Base-by-base conservation (phyloP, 108 stramenopile species). In the Seminavis robusta region DNA sequence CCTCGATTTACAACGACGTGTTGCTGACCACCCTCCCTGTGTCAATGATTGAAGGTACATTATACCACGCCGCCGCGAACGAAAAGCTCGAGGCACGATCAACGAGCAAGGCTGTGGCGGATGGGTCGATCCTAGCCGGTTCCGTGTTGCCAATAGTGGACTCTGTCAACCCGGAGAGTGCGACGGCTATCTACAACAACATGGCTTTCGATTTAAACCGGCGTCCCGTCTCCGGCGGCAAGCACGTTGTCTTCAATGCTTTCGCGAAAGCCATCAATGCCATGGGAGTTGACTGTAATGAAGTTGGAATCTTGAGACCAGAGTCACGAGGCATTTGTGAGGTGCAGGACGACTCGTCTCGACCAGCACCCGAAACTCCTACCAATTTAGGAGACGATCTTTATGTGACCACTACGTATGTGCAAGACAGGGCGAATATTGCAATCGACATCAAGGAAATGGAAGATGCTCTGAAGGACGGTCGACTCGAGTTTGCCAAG, bases 321-420 rank as follows among this genome's bases (percentile, higher is more conserved):
- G 1, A 46, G 38, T 8, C 9, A 29, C 17, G 40, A 15, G 1
- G 58, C 36, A 0, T 59, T 36, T 9, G 17, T 41, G 1, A 30
- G 50, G 0, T 71, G 69, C 29, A 27, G 6, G 1, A n/a, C n/a
- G n/a, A n/a, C n/a, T 3, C 15, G 9, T 25, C 7, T 28, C 45
- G 5, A 31, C 72, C 77, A 20, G 28, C n/a, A 15, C 41, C 53
- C n/a, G 73, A 73, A 29, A 79, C 76, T 9, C 60, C 74, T 33
- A 83, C 67, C 45, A 69, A 52, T 61, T 74, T 69, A 39, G 84
- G 58, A 41, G 54, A 79, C 51, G 84, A 81, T 47, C 52, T 88
- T n/a, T 92, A 87, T 66, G 64, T 73, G 16, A 77, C 87, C 0
- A 76, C 76, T 16, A 86, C 85, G 40, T 88, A 82, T 54, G 85